phyloP scores from a whole-genome alignment of 352 stramenopile genomes.

The Globisporangium lucens region DNA sequence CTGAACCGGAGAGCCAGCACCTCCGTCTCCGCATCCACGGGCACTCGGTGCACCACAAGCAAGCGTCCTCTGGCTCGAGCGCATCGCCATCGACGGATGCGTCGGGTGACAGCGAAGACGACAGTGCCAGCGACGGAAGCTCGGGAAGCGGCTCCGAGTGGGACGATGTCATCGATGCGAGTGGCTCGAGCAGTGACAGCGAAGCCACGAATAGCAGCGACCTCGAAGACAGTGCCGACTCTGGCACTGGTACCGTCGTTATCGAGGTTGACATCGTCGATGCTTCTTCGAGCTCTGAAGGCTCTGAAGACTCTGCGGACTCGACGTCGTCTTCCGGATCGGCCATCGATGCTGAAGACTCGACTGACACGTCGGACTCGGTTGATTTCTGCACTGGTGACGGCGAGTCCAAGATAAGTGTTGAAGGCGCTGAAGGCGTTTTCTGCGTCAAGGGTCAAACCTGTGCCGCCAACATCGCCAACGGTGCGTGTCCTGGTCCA shows the following conservation, averaged over 20 bases:
- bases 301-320: not conserved
- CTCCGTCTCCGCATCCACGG: slow-evolving; percentile 29
- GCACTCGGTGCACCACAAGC: slow-evolving; percentile 2
- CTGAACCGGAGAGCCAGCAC: slow-evolving; percentile 16
- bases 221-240: not conserved
- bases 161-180: not conserved
- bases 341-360: not conserved
- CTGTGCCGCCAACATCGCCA: slow-evolving; percentile 21
- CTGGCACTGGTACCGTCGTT: not conserved
- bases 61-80: slow-evolving; percentile 15
- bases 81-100: not conserved
- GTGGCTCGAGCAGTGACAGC: not conserved
- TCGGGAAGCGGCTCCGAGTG: not conserved
- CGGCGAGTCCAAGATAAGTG: slow-evolving; percentile 10
- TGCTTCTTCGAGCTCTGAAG: not conserved
- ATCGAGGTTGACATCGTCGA: not conserved
- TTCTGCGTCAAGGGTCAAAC: slow-evolving; percentile 18
- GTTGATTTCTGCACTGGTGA: not conserved
- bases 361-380: not conserved
- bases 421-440: slow-evolving; percentile 18
- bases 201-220: not conserved
- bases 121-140: not conserved
- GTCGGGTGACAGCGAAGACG: not conserved
- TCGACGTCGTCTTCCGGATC: not conserved
- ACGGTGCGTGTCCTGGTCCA: slow-evolving; percentile 18